These are phyloP conservation scores for Citrus medica DNA, from an alignment of 345 rosid genomes.

Conservation along the genomic window DNA sequence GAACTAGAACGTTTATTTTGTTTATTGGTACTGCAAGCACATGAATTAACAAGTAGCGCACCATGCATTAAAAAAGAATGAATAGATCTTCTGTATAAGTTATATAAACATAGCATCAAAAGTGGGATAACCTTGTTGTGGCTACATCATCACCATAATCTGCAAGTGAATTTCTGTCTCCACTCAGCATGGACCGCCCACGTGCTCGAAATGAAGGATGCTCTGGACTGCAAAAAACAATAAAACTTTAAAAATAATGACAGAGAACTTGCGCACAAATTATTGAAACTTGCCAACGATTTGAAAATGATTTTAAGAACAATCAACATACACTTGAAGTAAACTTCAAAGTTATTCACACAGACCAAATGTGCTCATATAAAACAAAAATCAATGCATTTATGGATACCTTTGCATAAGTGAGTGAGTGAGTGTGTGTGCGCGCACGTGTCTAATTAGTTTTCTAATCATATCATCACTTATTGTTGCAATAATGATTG, in stretches of 20 bases:
- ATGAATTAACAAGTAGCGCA: not conserved
- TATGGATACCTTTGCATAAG: not conserved
- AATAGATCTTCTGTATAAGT: not conserved
- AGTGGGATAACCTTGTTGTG: slow-evolving; percentile 58
- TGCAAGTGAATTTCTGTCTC: slow-evolving; percentile 60
- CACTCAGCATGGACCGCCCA: slow-evolving; percentile 79
- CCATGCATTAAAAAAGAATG: not conserved
- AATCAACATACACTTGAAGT: not conserved
- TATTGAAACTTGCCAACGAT: not conserved
- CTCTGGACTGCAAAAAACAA: slow-evolving; percentile 69
- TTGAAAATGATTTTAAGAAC: not conserved
- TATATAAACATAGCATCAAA: not conserved
- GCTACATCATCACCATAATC: slow-evolving; percentile 57
- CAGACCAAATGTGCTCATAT: not conserved
- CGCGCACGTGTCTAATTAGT: not conserved
- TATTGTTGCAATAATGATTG: not conserved
- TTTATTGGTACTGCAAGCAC: not conserved
- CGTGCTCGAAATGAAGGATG: slow-evolving; percentile 78
- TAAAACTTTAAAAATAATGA: slow-evolving; percentile 5
- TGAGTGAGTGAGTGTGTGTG: not conserved
- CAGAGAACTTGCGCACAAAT: not conserved
- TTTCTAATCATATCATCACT: not conserved
- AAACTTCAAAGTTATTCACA: not conserved
- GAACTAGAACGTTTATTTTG: not conserved
- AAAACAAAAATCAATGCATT: not conserved